phyloP scores from a whole-genome alignment of 371 early-diverging fungal species.

The Conidiobolus incongruus region DNA sequence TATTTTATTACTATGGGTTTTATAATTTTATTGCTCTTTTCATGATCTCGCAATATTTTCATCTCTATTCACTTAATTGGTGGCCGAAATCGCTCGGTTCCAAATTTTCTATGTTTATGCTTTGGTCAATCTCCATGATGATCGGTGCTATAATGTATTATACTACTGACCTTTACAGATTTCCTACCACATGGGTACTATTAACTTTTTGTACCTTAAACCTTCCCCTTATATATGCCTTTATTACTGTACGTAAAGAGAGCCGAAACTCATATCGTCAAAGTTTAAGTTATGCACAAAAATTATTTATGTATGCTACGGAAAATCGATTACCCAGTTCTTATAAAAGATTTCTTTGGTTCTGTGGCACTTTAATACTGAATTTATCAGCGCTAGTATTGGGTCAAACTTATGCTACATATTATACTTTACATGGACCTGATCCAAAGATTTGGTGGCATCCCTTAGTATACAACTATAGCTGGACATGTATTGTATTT shows the following conservation, averaged over 20 bases:
- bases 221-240: slow-evolving; percentile 34
- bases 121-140: slow-evolving; percentile 32
- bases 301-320: slow-evolving; percentile 15
- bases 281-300: slow-evolving; percentile 16
- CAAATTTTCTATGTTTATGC: slow-evolving; percentile 24
- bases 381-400: slow-evolving; percentile 34
- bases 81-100: slow-evolving; percentile 41
- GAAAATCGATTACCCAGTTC: slow-evolving; percentile 37
- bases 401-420: slow-evolving; percentile 40
- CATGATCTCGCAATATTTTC: slow-evolving; percentile 45
- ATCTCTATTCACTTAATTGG: slow-evolving; percentile 53
- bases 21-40: slow-evolving; percentile 43
- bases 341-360: slow-evolving; percentile 48
- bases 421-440: slow-evolving; percentile 24
- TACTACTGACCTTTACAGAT: slow-evolving; percentile 16
- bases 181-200: slow-evolving; percentile 35
- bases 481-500: slow-evolving; percentile 44
- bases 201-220: slow-evolving; percentile 44
- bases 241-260: slow-evolving; percentile 26
- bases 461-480: slow-evolving; percentile 39
- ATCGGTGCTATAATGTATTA: slow-evolving; percentile 28
- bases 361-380: slow-evolving; percentile 31
- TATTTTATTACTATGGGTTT: slow-evolving; percentile 47
- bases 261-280: slow-evolving; percentile 19
- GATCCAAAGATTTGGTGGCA: slow-evolving; percentile 27